Conservation (phyloP, 2,329 filamentous ascomycete species). For the Daldinia eschscholtzii region DNA sequence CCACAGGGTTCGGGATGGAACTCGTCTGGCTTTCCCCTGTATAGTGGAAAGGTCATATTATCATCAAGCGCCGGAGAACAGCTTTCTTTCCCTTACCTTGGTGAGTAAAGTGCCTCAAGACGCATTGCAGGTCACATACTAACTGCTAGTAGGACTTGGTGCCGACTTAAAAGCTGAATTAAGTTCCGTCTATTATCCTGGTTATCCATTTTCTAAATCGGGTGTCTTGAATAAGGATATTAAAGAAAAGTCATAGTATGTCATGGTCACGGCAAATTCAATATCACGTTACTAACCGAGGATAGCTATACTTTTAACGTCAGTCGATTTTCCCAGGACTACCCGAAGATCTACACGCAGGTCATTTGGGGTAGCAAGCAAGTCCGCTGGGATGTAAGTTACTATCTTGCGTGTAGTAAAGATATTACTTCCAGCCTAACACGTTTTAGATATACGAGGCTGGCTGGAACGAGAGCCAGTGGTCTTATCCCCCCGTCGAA, state of each 20-base stretch:
- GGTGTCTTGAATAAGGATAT: neutral
- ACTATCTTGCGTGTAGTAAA: neutral
- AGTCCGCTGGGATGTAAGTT: slow-evolving; percentile 51
- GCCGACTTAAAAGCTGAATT: neutral
- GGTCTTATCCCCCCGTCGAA: slow-evolving; percentile 49
- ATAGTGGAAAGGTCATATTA: slow-evolving; percentile 54
- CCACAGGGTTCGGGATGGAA: slow-evolving; percentile 50
- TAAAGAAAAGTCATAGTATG: neutral
- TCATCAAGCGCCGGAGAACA: slow-evolving; percentile 51
- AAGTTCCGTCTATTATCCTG: neutral
- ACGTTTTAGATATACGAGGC: slow-evolving; percentile 46
- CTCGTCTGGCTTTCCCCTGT: slow-evolving; percentile 50
- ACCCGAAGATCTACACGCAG: slow-evolving; percentile 48
- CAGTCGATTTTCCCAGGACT: slow-evolving; percentile 46
- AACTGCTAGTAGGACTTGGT: neutral
- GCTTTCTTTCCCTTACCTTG: slow-evolving; percentile 53
- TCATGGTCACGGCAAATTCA: too few species aligned
- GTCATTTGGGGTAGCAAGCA: slow-evolving; percentile 48
- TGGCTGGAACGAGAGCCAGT: slow-evolving; percentile 45
- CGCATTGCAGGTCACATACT: neutral
- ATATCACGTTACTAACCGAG: neutral
- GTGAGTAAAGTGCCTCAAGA: slow-evolving; percentile 26
- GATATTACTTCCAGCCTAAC: neutral
- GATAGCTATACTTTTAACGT: slow-evolving; percentile 1
- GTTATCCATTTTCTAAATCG: neutral